Evolutionary conservation across 306 rosid genomes (phyloP).

Genomic region (Sicyos edulis): DNA sequence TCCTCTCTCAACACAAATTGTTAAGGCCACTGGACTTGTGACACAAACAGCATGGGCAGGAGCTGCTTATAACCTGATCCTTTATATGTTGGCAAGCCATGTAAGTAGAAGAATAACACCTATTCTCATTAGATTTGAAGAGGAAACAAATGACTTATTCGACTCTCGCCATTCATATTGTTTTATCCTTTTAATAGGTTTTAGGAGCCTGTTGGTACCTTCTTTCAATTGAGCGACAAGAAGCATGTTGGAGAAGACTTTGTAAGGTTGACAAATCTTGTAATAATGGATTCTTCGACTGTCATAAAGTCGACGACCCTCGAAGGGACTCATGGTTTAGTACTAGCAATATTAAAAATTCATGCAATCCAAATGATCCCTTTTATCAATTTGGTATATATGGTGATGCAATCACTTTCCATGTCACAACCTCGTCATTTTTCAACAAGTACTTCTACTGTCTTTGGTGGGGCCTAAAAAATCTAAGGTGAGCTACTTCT

Average conservation of each 20-base stretch:
- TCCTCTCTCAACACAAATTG: conserved; percentile 84
- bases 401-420: conserved; percentile 57
- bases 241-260: conserved; percentile 79
- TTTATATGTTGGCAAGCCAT: conserved; percentile 97
- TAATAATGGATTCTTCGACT: conserved; percentile 51
- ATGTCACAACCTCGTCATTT: conserved; percentile 61
- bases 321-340: conserved; percentile 51
- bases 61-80: conserved; percentile 88
- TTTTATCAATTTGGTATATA: conserved; percentile 69
- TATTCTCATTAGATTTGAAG: not conserved
- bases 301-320: conserved; percentile 35
- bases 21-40: conserved; percentile 77
- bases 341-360: conserved; percentile 48
- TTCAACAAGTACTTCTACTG: conserved; percentile 70
- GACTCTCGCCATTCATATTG: not conserved
- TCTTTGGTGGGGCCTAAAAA: conserved; percentile 72
- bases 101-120: conserved; percentile 38
- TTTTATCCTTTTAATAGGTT: conserved; percentile 39
- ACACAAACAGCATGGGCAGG: conserved; percentile 98
- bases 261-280: conserved; percentile 46
- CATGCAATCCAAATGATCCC: conserved; percentile 44
- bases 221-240: conserved; percentile 73
- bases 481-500: conserved; percentile 51
- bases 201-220: conserved; percentile 96
- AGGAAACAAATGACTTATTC: not conserved